Percentiles rank a stretch among this genome's conserved stretches.
Conservation (phyloP, 2,329 filamentous ascomycete genomes). For the Beauveria asiatica region DNA sequence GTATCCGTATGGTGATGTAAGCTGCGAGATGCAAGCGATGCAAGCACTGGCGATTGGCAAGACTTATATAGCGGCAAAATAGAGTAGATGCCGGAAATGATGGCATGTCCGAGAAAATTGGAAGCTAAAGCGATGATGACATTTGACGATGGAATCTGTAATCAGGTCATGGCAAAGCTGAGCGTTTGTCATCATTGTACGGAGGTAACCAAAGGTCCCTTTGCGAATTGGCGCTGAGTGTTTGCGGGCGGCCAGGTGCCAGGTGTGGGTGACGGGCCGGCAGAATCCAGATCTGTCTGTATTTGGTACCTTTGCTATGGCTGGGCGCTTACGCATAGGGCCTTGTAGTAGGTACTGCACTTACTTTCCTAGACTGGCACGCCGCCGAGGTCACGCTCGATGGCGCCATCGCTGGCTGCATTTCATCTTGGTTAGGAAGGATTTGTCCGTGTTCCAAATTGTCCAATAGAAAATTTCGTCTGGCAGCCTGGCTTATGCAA, state of each 20-base stretch:
- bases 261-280: not conserved
- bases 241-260: not conserved
- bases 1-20: not conserved
- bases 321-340: not conserved
- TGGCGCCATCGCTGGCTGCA: conserved; percentile 5
- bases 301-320: not conserved
- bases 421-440: not conserved
- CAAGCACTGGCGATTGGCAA: not conserved
- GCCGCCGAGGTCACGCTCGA: not conserved
- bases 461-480: not conserved
- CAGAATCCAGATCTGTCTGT: not conserved
- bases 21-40: not conserved
- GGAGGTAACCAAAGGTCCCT: not conserved
- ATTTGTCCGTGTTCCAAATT: not conserved
- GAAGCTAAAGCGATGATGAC: conserved; percentile 4
- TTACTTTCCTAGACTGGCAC: not conserved
- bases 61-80: conserved; percentile 1
- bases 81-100: not conserved
- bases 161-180: not conserved
- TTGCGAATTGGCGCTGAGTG: not conserved
- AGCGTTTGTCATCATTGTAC: conserved; percentile 5
- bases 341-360: not conserved
- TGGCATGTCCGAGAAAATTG: not conserved
- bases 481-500: not conserved
- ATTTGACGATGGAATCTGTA: conserved; percentile 7